Conservation (phyloP, 2,329 filamentous ascomycete genomes). For the Cladosporium cucumerinum region DNA sequence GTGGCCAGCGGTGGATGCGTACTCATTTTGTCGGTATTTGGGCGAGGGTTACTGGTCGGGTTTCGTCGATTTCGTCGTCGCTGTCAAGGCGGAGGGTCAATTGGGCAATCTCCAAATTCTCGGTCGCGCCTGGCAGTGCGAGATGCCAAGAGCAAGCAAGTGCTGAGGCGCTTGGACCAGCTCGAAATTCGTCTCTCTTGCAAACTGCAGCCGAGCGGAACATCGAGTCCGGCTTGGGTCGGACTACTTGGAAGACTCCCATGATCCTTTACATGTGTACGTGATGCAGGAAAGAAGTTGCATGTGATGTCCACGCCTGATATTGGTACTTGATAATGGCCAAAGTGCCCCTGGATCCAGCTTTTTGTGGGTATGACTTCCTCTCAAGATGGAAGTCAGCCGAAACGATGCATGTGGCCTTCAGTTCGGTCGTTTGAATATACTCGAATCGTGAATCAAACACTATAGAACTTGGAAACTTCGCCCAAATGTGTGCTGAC, state of each 20-base stretch:
- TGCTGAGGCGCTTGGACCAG: background rate
- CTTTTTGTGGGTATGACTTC: background rate
- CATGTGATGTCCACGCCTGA: background rate
- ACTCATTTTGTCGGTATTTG: conserved; percentile 22
- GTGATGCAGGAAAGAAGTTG: background rate
- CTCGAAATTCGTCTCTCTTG: background rate
- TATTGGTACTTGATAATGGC: background rate
- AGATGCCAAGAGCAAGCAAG: background rate
- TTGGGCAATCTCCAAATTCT: background rate
- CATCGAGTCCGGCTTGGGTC: background rate
- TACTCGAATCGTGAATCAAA: background rate
- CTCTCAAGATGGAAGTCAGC: background rate
- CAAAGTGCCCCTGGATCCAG: background rate
- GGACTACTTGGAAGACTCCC: background rate
- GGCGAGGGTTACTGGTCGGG: conserved; percentile 35
- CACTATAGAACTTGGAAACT: background rate
- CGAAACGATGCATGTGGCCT: background rate
- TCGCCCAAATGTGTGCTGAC: background rate
- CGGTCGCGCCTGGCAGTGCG: background rate
- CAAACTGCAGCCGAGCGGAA: background rate
- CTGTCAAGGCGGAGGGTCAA: conserved; percentile 9
- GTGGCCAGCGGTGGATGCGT: conserved; percentile 15
- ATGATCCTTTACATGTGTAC: background rate
- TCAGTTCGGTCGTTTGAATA: background rate
- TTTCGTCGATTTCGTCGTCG: conserved; percentile 16